These are phyloP conservation scores for Trichoderma orchidacearum DNA, from an alignment of 495 filamentous ascomycete species.

Conservation along the genomic window DNA sequence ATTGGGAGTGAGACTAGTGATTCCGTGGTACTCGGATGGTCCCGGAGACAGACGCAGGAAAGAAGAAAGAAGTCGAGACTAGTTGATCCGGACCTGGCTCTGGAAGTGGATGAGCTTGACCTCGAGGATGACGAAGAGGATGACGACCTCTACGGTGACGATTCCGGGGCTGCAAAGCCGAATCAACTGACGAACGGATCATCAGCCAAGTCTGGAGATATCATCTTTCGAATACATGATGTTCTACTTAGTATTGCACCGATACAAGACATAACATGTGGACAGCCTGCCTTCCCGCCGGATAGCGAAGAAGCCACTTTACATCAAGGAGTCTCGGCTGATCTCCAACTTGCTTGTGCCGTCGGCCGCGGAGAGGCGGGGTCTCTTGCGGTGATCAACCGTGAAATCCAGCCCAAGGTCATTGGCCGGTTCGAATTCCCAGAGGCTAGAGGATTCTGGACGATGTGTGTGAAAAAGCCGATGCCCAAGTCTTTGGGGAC, in stretches of 20 bases:
- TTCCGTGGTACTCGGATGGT: conserved; percentile 71
- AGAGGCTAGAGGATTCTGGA: conserved; percentile 49
- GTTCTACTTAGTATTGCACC: conserved; percentile 62
- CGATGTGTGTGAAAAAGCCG: conserved; percentile 45
- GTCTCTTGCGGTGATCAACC: conserved; percentile 58
- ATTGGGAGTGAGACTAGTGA: conserved; percentile 76
- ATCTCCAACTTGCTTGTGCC: conserved; percentile 58
- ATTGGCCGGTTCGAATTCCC: conserved; percentile 48
- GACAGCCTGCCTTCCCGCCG: conserved; percentile 29
- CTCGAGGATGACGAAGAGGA: conserved; percentile 41
- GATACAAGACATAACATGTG: conserved; percentile 56
- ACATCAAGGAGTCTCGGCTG: conserved; percentile 28
- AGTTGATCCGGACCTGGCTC: conserved; percentile 35
- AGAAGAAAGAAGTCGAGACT: conserved; percentile 34
- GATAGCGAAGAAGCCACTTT: conserved; percentile 30
- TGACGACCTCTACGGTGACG: conserved; percentile 58
- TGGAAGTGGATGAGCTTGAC: conserved; percentile 38
- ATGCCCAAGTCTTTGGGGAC: conserved; percentile 36
- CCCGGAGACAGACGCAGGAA: conserved; percentile 37
- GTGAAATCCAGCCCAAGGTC: conserved; percentile 54
- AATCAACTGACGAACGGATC: conserved; percentile 12
- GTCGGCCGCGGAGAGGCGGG: conserved; percentile 58
- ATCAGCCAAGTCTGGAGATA: conserved; percentile 38
- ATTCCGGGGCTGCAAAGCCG: conserved; percentile 19
- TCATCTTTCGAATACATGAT: conserved; percentile 67